Evolutionary conservation across 2,329 filamentous ascomycete genomes (phyloP), one percentile per base, ranked within the genome.

Genomic region (Stagonosporopsis vannaccii): DNA sequence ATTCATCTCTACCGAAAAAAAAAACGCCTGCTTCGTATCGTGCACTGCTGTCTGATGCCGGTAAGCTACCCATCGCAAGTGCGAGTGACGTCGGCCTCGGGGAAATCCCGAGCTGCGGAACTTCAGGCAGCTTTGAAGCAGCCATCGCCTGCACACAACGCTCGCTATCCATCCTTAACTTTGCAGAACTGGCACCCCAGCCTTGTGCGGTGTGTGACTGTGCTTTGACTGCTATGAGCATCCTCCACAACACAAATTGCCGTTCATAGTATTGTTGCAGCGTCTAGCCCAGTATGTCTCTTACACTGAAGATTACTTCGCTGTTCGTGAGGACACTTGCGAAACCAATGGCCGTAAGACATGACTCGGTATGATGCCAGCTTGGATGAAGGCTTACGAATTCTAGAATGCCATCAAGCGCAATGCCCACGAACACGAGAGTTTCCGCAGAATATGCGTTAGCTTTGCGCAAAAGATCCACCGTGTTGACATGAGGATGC

Each of bases 401-500:
- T 7, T 8, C 15, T 59, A 89, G 87, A 89, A 87, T 67, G 81
- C 81, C 71, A 88, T 90, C 73, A 90, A 89, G 74, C 80, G 80
- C 50, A 86, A 88, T 76, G 87, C 87, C 19, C 84, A 85, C 64
- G 87, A 90, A 72, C 87, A 90, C 80, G 85, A 88, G 50, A 80
- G 83, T 11, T 90, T 90, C 71, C 84, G 87, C 42, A 78, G 77
- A 42, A 69, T 86, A 58, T 89, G 87, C 68, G 80, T 90, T 59
- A 78, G 76, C 44, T 84, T 88, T 65, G 87, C 87, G 9, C 87
- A 90, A 70, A 74, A 79, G 9, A 80, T 90, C 28, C 87, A 90
- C 71, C 80, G 84, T 43, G 76, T 88, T 58, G 87, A 90, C 68
- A 89, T 90, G 85, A 83, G 86, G 39, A 84, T 89, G 74, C 84